These are phyloP conservation scores for Nitzschia sp. DNA, from an alignment of 108 stramenopile genomes.

Conservation along the genomic window DNA sequence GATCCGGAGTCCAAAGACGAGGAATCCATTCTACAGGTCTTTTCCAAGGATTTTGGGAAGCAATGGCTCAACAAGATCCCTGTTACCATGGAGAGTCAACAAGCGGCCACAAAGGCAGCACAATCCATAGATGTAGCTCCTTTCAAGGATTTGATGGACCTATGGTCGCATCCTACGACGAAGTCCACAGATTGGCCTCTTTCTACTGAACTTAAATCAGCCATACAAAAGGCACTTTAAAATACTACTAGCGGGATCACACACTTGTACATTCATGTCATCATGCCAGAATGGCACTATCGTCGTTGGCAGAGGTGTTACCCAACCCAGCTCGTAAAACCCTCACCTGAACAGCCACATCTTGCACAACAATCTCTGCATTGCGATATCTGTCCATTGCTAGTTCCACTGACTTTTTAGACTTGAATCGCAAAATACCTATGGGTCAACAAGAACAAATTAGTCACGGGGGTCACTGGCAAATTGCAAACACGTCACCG, in stretches of 20 bases:
- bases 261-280: too few species aligned
- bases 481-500: background rate
- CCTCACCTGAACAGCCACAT: slow-evolving; percentile 79
- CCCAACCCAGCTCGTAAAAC: slow-evolving; percentile 48
- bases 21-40: slow-evolving; percentile 27
- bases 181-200: slow-evolving; percentile 22
- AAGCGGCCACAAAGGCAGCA: slow-evolving; percentile 13
- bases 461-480: background rate
- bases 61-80: slow-evolving; percentile 43
- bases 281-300: background rate
- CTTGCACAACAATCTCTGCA: slow-evolving; percentile 81
- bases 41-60: slow-evolving; percentile 50
- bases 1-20: background rate
- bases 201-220: background rate
- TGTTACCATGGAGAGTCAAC: slow-evolving; percentile 13
- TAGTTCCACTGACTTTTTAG: slow-evolving; percentile 58
- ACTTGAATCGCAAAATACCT: slow-evolving; percentile 69
- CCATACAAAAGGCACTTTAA: too few species aligned
- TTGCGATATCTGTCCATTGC: slow-evolving; percentile 56
- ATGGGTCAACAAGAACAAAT: background rate
- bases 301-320: background rate
- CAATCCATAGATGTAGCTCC: slow-evolving; percentile 2
- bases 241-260: too few species aligned
- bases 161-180: slow-evolving; percentile 27
- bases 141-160: slow-evolving; percentile 45